phyloP scores from a whole-genome alignment of 139 green algal species.

The Chlamydomonas eustigma region DNA sequence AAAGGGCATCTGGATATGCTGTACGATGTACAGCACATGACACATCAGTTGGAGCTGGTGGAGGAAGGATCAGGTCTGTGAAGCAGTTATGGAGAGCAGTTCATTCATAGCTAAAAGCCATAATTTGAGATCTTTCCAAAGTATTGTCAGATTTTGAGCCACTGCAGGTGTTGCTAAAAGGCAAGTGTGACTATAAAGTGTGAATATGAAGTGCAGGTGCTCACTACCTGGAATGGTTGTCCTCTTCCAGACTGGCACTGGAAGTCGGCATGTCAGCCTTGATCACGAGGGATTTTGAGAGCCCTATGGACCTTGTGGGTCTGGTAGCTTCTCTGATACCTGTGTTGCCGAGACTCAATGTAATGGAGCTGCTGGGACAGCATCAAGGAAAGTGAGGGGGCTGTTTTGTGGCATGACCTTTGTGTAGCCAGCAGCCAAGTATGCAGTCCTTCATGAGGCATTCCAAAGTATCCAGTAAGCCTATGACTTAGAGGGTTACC shows the following conservation, averaged over 20 bases:
- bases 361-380: slow-evolving; percentile 59
- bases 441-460: no score
- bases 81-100: background rate
- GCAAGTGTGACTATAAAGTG: background rate
- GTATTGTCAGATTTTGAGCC: no score
- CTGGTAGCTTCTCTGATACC: slow-evolving; percentile 47
- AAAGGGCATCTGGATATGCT: slow-evolving; percentile 58
- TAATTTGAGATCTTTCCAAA: no score
- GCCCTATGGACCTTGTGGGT: slow-evolving; percentile 44
- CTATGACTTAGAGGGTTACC: no score
- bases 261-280: slow-evolving; percentile 61
- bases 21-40: slow-evolving; percentile 73
- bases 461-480: no score
- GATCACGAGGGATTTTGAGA: slow-evolving; percentile 68
- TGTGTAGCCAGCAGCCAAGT: no score
- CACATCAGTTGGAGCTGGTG: slow-evolving; percentile 64
- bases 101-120: no score
- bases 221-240: slow-evolving; percentile 50
- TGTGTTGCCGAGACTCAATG: slow-evolving; percentile 52
- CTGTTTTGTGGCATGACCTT: no score
- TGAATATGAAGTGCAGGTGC: slow-evolving; percentile 20
- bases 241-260: slow-evolving; percentile 40
- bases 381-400: slow-evolving; percentile 31
- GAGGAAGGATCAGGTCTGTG: slow-evolving; percentile 61
- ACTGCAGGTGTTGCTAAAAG: no score